Percentiles rank a stretch among this genome's conserved stretches.
phyloP scores from a whole-genome alignment of 164 flowering plant species.

The Vitis rupestris region DNA sequence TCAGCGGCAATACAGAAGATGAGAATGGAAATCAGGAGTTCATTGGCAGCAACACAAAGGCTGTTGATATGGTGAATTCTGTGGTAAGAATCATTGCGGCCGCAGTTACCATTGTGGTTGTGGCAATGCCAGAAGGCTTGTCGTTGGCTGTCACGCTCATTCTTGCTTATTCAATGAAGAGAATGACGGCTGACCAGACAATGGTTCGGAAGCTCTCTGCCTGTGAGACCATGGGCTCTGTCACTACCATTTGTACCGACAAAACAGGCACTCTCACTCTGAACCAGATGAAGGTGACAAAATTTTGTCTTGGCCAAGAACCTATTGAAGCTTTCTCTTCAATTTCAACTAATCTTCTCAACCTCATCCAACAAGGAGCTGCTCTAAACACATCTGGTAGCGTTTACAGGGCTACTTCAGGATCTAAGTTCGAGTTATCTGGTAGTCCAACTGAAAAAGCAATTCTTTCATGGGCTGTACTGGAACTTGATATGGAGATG shows the following conservation, averaged over 20 bases:
- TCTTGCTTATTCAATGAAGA: too few relatives aligned
- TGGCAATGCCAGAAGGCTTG: not conserved
- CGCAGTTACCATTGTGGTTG: not conserved
- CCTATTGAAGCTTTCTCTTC: not conserved
- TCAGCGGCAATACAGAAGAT: too few relatives aligned
- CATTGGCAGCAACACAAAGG: not conserved
- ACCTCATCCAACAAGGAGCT: too few relatives aligned
- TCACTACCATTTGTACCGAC: not conserved
- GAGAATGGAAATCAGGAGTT: not conserved
- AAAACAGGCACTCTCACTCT: not conserved
- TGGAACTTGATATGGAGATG: not conserved
- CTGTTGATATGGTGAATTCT: not conserved
- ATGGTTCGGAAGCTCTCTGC: not conserved
- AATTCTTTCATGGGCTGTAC: not conserved
- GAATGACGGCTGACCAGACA: too few relatives aligned
- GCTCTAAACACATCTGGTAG: not conserved
- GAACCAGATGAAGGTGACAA: not conserved
- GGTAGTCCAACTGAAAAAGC: not conserved
- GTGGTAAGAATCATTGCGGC: not conserved
- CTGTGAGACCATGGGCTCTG: not conserved
- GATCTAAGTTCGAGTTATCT: not conserved
- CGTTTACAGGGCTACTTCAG: not conserved
- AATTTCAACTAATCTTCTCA: not conserved
- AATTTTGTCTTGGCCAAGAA: not conserved
- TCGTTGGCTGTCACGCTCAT: not conserved